Conservation (phyloP, 2,329 filamentous ascomycete genomes). For the Pseudogymnoascus sp. region DNA sequence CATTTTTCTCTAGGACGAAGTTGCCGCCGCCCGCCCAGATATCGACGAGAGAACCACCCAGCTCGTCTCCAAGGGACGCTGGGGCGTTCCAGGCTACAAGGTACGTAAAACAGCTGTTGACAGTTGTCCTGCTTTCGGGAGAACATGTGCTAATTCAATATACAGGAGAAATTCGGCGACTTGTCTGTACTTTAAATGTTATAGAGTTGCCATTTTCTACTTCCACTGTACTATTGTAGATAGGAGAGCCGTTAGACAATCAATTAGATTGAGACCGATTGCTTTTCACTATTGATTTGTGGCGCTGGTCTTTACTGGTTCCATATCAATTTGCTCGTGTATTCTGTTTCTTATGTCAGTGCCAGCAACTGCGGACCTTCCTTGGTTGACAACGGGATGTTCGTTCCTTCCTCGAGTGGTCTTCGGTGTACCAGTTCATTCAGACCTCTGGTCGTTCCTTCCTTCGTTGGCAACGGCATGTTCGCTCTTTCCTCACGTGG, state of each 20-base stretch:
- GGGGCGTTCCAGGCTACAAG: constrained; percentile 98
- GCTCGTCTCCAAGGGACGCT: constrained; percentile 95
- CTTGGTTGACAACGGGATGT: neutral
- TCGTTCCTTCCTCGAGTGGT: neutral
- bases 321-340: neutral
- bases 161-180: constrained; percentile 96
- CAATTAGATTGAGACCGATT: constrained; percentile 4
- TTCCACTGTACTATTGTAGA: constrained; percentile 66
- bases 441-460: neutral
- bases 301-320: neutral
- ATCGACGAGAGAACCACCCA: constrained; percentile 95
- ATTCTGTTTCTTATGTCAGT: neutral
- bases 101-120: constrained; percentile 42
- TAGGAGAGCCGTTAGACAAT: constrained; percentile 36
- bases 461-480: neutral
- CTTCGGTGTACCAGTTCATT: neutral
- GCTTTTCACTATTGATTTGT: neutral
- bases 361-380: neutral
- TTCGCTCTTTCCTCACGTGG: too few species aligned
- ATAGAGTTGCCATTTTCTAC: constrained; percentile 20
- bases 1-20: constrained; percentile 64
- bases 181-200: constrained; percentile 76
- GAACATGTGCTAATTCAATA: constrained; percentile 36
- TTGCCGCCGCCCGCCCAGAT: constrained; percentile 85
- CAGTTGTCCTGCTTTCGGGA: neutral